Conservation (phyloP, 208 protist species). For the Trypanosoma rangeli region DNA sequence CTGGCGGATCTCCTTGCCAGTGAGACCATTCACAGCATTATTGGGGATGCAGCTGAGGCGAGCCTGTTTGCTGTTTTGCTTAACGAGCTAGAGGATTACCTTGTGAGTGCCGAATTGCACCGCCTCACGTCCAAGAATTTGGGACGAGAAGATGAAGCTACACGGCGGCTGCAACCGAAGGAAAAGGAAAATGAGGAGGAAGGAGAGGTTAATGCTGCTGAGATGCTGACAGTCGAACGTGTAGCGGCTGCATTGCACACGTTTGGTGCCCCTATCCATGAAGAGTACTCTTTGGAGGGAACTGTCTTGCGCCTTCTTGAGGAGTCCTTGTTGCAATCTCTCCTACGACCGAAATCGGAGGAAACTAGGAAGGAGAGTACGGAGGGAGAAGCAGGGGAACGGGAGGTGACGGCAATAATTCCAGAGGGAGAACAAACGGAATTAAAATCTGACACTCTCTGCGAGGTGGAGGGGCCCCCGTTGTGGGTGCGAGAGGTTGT, state of each 20-base stretch:
- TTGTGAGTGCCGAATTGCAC: slow-evolving; percentile 34
- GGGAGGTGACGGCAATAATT: background rate
- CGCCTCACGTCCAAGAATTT: slow-evolving; percentile 3
- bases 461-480: background rate
- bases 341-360: background rate
- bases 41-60: slow-evolving; percentile 38
- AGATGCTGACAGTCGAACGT: background rate
- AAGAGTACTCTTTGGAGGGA: slow-evolving; percentile 14
- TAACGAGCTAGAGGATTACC: slow-evolving; percentile 27
- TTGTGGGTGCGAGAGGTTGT: slow-evolving; percentile 29
- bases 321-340: slow-evolving; percentile 11
- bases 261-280: background rate
- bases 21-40: slow-evolving; percentile 45
- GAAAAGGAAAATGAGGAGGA: slow-evolving; percentile 19
- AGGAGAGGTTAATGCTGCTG: background rate
- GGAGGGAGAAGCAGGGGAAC: background rate
- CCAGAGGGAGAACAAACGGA: too few species aligned
- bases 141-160: background rate
- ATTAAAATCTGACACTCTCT: background rate
- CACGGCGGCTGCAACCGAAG: background rate
- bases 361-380: background rate
- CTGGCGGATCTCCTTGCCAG: slow-evolving; percentile 30
- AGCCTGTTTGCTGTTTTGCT: slow-evolving; percentile 35
- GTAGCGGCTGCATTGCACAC: background rate
- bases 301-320: slow-evolving; percentile 22